Evolutionary conservation across 2,329 filamentous ascomycete species (phyloP), one percentile per base, ranked within the genome.

Genomic region (Ophiocordyceps camponoti-floridani): DNA sequence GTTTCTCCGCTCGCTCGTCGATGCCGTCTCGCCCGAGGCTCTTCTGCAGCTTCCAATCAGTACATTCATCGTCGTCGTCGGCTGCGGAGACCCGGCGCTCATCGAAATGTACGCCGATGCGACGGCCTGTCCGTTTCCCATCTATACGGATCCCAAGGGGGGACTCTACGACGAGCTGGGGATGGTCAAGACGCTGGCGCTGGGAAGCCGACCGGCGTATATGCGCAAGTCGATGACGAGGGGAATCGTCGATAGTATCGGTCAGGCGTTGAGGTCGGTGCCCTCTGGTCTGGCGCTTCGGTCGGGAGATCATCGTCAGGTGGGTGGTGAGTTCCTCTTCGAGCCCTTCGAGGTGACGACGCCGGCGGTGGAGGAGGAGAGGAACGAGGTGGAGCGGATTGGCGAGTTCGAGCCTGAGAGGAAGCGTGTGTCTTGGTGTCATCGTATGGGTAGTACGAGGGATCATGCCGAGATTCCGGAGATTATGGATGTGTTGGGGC

Each of bases 261-360:
- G 69, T 5, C 79, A 84, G 58, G 73, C 66, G 0, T 56, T 88
- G 30, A 73, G 66, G 51, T 65, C 77, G 47, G 61, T 79, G 1
- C 68, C 69, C 14, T 64, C 57, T 8, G 78, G 77, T 0, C 62
- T 81, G 43, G 75, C 70, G 5, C 63, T 74, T 47, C 78, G 77
- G 57, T 75, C 72, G 18, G 82, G 83, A 3, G 72, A 84, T 55
- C 67, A 73, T 55, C 66, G 70, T 44, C 80, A 86, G 61, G 77
- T 84, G 3, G 82, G 84, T 23, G 84, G 83, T 11, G 84, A 88
- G 62, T 84, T 87, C 49, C 58, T 88, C n/a, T 86, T 86, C 50
- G 79, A 84, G 55, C 72, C 71, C 0, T 47, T 59, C 2, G 59
- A 65, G 0, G 57, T 70, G 11, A 49, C 58, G n/a, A 67, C 66